A percentile compares a stretch with the other conserved stretches of the same genome.
Conservation (phyloP, 2,329 filamentous ascomycete species). For the Leptodontidium sp. region DNA sequence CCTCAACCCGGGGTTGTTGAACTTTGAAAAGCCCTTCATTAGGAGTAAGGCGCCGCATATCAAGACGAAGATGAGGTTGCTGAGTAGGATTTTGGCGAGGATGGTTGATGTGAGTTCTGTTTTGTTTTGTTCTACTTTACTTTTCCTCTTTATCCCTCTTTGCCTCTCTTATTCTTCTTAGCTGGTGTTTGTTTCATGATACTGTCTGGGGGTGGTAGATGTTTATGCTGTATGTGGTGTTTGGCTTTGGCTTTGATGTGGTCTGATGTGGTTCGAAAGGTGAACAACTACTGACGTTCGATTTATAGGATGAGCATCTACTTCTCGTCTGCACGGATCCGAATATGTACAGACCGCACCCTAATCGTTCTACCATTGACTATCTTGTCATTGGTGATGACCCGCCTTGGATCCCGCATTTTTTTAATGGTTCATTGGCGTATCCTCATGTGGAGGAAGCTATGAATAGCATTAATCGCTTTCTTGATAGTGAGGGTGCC, state of each 20-base stretch:
- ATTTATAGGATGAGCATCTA: slow-evolving; percentile 4
- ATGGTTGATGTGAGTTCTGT: slow-evolving; percentile 12
- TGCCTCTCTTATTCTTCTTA: neutral
- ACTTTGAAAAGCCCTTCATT: slow-evolving; percentile 4
- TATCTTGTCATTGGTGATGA: slow-evolving; percentile 13
- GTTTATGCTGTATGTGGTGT: too few relatives aligned
- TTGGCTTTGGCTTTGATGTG: neutral
- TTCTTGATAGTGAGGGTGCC: neutral
- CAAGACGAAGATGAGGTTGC: neutral
- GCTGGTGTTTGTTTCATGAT: neutral
- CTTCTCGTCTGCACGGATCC: neutral
- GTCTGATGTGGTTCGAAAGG: neutral
- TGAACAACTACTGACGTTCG: neutral
- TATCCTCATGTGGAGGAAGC: slow-evolving; percentile 17
- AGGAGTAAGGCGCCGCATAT: slow-evolving; percentile 16
- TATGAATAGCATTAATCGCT: slow-evolving; percentile 1
- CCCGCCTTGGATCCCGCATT: slow-evolving; percentile 13
- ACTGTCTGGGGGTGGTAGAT: too few relatives aligned
- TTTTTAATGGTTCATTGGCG: slow-evolving; percentile 10
- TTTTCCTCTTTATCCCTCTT: neutral
- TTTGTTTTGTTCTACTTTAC: neutral
- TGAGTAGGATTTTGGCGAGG: slow-evolving; percentile 2
- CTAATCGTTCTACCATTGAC: slow-evolving; percentile 12
- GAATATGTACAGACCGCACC: slow-evolving; percentile 5
- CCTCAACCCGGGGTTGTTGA: neutral